Percentiles rank a stretch among this genome's conserved stretches.
Evolutionary conservation across 139 green algal species (phyloP).

Genomic region (Chlamydomonas sphaeroides): DNA sequence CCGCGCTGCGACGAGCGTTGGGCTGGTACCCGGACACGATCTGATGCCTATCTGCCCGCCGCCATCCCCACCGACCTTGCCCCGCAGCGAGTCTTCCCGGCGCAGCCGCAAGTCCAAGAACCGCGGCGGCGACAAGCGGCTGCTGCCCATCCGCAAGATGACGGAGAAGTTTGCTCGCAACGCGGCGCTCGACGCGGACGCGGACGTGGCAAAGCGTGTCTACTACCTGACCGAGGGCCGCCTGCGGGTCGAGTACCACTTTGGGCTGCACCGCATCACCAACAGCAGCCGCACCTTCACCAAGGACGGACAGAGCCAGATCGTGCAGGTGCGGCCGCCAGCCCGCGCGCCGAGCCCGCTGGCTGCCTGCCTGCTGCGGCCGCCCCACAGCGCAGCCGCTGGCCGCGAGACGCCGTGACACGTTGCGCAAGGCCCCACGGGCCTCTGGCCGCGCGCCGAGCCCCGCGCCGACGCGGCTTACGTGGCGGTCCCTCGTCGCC

Average conservation of each 20-base stretch:
- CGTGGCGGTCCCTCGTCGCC: too few species aligned
- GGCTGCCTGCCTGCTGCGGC: too few species aligned
- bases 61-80: too few species aligned
- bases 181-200: conserved; percentile 25
- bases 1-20: too few species aligned
- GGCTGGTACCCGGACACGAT: too few species aligned
- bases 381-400: too few species aligned
- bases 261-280: conserved; percentile 65
- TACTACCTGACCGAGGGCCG: conserved; percentile 71
- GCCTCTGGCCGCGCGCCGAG: too few species aligned
- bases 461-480: too few species aligned
- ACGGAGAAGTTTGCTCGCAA: conserved; percentile 82
- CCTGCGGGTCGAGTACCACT: conserved; percentile 78
- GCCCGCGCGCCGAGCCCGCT: too few species aligned
- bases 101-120: conserved; percentile 19
- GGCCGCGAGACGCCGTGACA: too few species aligned
- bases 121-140: conserved; percentile 29
- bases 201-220: conserved; percentile 76
- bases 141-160: conserved; percentile 79
- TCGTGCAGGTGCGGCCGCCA: conserved; percentile 74
- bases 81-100: conserved; percentile 5
- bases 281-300: conserved; percentile 65
- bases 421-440: too few species aligned
- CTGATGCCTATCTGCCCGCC: background rate
- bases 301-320: conserved; percentile 74